phyloP scores from a whole-genome alignment of 306 rosid species.

The Trifolium fragiferum region DNA sequence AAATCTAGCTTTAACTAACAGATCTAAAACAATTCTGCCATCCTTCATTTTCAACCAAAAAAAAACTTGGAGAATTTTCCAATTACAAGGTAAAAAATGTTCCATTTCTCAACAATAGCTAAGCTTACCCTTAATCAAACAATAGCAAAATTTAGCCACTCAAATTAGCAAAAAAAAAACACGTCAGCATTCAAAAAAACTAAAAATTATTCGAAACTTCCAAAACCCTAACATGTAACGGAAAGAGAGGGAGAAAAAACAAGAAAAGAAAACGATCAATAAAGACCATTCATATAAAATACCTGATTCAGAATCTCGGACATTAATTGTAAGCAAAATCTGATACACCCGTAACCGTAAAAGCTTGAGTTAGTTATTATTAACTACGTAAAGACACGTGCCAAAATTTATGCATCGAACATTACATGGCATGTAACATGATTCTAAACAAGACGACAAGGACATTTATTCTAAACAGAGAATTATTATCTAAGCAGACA shows the following conservation, averaged over 20 bases:
- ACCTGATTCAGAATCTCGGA: too few species aligned
- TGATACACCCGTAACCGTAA: not conserved
- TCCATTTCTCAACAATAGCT: not conserved
- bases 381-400: not conserved
- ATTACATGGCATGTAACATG: not conserved
- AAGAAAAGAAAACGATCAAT: too few species aligned
- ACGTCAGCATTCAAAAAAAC: not conserved
- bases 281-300: too few species aligned
- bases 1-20: constrained; percentile 4
- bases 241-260: not conserved
- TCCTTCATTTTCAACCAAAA: too few species aligned
- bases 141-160: too few species aligned
- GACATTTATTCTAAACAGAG: not conserved
- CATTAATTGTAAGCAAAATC: not conserved
- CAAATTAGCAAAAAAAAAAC: too few species aligned
- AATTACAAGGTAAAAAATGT: not conserved
- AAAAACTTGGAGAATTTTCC: not conserved
- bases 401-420: not conserved
- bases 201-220: constrained; percentile 23
- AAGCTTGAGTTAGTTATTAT: not conserved
- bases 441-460: not conserved
- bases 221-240: constrained; percentile 24
- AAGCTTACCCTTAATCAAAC: too few species aligned
- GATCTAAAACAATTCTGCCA: constrained; percentile 36
- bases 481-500: not conserved